These are phyloP conservation scores for Suhomyces emberorum DNA, from an alignment of 805 yeast genomes.

Conservation along the genomic window DNA sequence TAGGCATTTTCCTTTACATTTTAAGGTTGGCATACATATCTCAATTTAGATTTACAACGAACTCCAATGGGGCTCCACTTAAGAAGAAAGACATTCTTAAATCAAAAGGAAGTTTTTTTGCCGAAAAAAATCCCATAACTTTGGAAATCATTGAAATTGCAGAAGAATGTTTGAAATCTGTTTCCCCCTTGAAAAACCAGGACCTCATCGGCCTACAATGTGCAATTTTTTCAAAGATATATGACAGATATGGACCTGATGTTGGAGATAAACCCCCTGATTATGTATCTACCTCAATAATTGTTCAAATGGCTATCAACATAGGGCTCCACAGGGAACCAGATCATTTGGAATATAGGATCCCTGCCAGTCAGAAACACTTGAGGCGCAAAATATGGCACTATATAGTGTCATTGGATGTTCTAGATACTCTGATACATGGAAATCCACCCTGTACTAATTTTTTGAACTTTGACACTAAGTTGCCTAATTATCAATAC, in stretches of 20 bases:
- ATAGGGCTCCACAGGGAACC: slow-evolving; percentile 42
- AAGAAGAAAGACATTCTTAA: not conserved
- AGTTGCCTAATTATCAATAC: slow-evolving; percentile 40
- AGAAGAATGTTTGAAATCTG: slow-evolving; percentile 11
- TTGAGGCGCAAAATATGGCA: slow-evolving; percentile 62
- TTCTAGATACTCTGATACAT: slow-evolving; percentile 31
- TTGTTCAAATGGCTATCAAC: slow-evolving; percentile 36
- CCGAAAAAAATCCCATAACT: slow-evolving; percentile 14
- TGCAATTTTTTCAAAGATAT: slow-evolving; percentile 11
- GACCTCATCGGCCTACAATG: slow-evolving; percentile 18
- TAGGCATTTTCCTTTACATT: slow-evolving; percentile 14
- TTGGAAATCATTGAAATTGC: slow-evolving; percentile 15
- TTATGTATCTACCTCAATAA: slow-evolving; percentile 15
- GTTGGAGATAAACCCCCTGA: slow-evolving; percentile 9
- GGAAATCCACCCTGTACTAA: slow-evolving; percentile 11
- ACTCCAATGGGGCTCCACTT: slow-evolving; percentile 8
- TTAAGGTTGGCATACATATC: slow-evolving; percentile 15
- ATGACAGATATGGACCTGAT: slow-evolving; percentile 14
- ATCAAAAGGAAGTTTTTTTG: not conserved
- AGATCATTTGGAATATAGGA: slow-evolving; percentile 20
- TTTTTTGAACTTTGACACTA: slow-evolving; percentile 42
- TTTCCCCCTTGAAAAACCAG: slow-evolving; percentile 8
- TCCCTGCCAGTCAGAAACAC: slow-evolving; percentile 14
- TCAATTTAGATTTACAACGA: slow-evolving; percentile 8
- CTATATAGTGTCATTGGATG: slow-evolving; percentile 44